Conservation (phyloP, 805 yeast species). For the Candida silvicultrix region DNA sequence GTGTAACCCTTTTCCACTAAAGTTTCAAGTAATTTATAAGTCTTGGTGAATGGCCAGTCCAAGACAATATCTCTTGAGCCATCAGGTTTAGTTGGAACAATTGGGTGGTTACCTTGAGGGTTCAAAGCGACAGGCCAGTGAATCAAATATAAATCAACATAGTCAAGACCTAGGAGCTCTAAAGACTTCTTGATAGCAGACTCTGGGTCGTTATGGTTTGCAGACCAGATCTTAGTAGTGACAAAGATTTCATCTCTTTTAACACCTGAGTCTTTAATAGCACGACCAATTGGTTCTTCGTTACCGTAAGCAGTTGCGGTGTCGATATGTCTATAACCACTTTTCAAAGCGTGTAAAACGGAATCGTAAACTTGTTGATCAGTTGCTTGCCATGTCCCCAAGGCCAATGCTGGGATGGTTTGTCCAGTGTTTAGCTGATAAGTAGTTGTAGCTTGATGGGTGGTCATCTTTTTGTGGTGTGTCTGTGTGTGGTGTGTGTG, state of each 20-base stretch:
- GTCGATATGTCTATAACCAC: conserved; percentile 24
- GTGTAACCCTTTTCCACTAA: background rate
- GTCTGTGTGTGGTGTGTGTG: too few species aligned
- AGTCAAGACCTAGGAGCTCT: background rate
- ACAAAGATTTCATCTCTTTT: conserved; percentile 30
- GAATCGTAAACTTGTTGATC: conserved; percentile 49
- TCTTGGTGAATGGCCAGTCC: background rate
- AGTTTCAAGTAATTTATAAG: background rate
- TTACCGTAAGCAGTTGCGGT: conserved; percentile 6
- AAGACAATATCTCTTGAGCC: too few species aligned
- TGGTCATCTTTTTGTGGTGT: too few species aligned
- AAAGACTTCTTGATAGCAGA: background rate
- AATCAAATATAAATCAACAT: background rate
- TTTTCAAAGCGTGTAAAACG: conserved; percentile 50
- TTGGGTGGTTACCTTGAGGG: too few species aligned
- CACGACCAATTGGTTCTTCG: conserved; percentile 58
- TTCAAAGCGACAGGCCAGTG: background rate
- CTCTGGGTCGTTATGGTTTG: background rate
- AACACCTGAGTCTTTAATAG: conserved; percentile 47
- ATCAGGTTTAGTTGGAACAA: too few species aligned
- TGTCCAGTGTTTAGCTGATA: too few species aligned
- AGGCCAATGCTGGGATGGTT: conserved; percentile 54
- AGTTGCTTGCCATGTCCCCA: conserved; percentile 67
- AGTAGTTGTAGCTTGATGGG: too few species aligned
- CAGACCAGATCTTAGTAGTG: background rate